These are phyloP conservation scores for Crithidia sp. DNA, from an alignment of 208 protist species.

Conservation along the genomic window DNA sequence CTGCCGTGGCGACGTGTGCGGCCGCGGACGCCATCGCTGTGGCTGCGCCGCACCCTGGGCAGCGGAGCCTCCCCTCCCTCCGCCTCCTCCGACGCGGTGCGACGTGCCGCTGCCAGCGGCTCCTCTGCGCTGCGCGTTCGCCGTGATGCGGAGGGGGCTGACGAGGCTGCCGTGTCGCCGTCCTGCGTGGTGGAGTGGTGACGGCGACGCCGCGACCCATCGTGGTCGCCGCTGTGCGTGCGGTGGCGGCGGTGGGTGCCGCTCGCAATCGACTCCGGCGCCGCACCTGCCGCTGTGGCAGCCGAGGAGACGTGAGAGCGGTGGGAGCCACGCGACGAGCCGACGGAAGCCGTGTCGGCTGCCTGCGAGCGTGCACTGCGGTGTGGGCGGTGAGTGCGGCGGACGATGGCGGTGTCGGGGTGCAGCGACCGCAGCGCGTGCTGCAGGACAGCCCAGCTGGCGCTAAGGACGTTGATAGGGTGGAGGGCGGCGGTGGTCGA, in stretches of 20 bases:
- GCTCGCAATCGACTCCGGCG: background rate
- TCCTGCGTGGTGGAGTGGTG: slow-evolving; percentile 19
- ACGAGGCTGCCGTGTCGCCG: slow-evolving; percentile 3
- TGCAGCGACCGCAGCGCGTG: slow-evolving; percentile 60
- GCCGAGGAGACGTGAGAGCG: slow-evolving; percentile 10
- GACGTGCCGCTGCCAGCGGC: slow-evolving; percentile 17
- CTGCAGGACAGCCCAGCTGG: slow-evolving; percentile 38
- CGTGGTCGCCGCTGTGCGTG: slow-evolving; percentile 10
- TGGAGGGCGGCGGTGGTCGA: slow-evolving; percentile 51
- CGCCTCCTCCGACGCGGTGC: background rate
- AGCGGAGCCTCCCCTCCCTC: background rate
- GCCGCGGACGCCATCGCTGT: slow-evolving; percentile 22
- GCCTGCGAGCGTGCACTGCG: slow-evolving; percentile 1
- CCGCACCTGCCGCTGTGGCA: background rate
- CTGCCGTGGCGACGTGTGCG: slow-evolving; percentile 3
- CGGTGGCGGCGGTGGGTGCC: slow-evolving; percentile 16
- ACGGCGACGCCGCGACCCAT: background rate
- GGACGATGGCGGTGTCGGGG: slow-evolving; percentile 64
- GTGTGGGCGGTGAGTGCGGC: slow-evolving; percentile 34
- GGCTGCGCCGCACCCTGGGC: slow-evolving; percentile 23
- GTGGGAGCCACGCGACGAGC: slow-evolving; percentile 26
- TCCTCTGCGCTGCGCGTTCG: slow-evolving; percentile 38
- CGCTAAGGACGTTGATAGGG: slow-evolving; percentile 53
- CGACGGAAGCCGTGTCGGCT: slow-evolving; percentile 25
- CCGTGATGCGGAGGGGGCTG: background rate